Evolutionary conservation across 805 yeast genomes (phyloP), one percentile per base, ranked within the genome.

Genomic region (Ogataea glucozyma): DNA sequence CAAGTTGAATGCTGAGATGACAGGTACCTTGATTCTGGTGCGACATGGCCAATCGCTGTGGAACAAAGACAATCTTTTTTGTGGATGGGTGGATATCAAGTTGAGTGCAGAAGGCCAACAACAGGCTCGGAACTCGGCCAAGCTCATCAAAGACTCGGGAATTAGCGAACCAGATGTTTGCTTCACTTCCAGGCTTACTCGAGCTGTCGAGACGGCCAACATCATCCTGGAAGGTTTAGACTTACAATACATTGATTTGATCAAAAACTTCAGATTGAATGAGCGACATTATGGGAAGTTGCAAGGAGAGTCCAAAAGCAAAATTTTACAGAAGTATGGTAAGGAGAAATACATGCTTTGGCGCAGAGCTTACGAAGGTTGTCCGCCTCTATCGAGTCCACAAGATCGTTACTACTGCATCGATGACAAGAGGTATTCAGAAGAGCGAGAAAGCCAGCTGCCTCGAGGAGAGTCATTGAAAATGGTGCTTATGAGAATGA

Each of bases 11-110:
- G 35, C 4, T 16, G 27, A 22, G 51, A 57, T 55, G 61, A 20
- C 52, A 10, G 60, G 60, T 10, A 56, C 54, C 51, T 65, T 81
- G 47, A 69, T 82, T 40, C 66, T 85, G 46, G 73, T 85, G 41
- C 79, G 95, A 66, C 95, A 86, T 71, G 95, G 95, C 4, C 86
- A 86, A 62, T 82, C 89, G 58, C 82, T 79, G 57, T 80, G 88
- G 79, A 86, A 86, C 61, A 80, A 83, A 60, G 77, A 77, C 58
- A 80, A 84, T 65, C 71, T 79, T 51, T 86, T 86, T 66, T 85
- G 93, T 62, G 95, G 95, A 14, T 86, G 95, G 95, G 80, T 84
- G 22, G 91, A 86, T 66, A 83, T 85, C 24, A 72, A 75, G 45
- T 69, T 86, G 54, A 81, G 90, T 3, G 79, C 68, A 6, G 74